A percentile compares a stretch with the other conserved stretches of the same genome.
These are phyloP conservation scores for Aspergillus chevalieri DNA, from an alignment of 2,329 filamentous ascomycete species.

Conservation along the genomic window DNA sequence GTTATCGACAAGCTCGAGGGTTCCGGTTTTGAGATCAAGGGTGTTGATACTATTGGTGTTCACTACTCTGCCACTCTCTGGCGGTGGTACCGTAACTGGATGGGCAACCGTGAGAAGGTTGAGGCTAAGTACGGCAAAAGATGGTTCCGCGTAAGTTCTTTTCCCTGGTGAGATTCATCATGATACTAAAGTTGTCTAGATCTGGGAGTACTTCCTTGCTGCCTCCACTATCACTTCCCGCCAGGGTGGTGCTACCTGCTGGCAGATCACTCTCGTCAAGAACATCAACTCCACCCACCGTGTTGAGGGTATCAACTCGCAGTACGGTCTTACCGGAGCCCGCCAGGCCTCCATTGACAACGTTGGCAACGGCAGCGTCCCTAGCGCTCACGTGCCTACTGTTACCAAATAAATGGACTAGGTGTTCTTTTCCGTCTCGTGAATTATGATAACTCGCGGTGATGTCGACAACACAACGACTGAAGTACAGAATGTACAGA, in stretches of 20 bases:
- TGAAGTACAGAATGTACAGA: not conserved
- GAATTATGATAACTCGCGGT: not conserved
- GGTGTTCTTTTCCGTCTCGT: not conserved
- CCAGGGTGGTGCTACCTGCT: conserved; percentile 79
- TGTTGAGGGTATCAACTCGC: conserved; percentile 63
- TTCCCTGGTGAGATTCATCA: not conserved
- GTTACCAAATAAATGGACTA: conserved; percentile 14
- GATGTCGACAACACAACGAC: not conserved
- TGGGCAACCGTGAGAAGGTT: conserved; percentile 87
- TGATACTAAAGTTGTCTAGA: conserved; percentile 42
- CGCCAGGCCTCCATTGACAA: conserved; percentile 43
- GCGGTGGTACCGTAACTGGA: conserved; percentile 99
- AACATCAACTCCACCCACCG: conserved; percentile 85
- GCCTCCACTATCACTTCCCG: conserved; percentile 78
- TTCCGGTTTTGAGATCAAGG: conserved; percentile 86
- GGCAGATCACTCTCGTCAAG: conserved; percentile 80
- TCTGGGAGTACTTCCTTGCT: conserved; percentile 88
- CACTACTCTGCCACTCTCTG: conserved; percentile 96
- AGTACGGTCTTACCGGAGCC: conserved; percentile 64
- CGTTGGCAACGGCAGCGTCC: conserved; percentile 28
- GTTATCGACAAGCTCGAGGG: conserved; percentile 79
- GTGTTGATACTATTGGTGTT: conserved; percentile 85
- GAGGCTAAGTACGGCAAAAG: conserved; percentile 88
- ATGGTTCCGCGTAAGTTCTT: conserved; percentile 79
- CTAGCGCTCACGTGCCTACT: conserved; percentile 27